These are phyloP conservation scores for Backusella circina DNA, from an alignment of 192 early-diverging fungal genomes.

Conservation along the genomic window DNA sequence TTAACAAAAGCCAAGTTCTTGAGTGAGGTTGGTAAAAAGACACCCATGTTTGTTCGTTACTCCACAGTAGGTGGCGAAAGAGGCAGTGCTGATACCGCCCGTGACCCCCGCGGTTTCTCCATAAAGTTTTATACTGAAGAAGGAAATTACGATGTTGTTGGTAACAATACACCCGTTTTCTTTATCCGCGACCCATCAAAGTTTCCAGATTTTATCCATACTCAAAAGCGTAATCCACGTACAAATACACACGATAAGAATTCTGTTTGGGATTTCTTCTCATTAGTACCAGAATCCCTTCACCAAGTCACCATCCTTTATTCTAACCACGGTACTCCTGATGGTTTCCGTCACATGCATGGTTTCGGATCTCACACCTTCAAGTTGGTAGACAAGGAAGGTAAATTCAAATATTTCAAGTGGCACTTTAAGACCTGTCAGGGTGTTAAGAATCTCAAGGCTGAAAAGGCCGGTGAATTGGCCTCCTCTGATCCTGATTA, in stretches of 20 bases:
- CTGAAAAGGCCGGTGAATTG: constrained; percentile 56
- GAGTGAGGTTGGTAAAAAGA: constrained; percentile 65
- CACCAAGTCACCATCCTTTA: constrained; percentile 79
- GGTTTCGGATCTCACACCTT: constrained; percentile 78
- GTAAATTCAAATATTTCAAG: constrained; percentile 72
- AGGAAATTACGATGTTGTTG: constrained; percentile 80
- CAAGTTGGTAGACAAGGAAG: constrained; percentile 66
- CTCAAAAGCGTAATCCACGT: constrained; percentile 77
- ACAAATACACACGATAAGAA: constrained; percentile 66
- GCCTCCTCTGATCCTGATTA: constrained; percentile 68
- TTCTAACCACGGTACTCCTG: constrained; percentile 78
- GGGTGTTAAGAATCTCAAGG: constrained; percentile 69
- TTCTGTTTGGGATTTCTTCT: constrained; percentile 79
- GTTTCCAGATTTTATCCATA: constrained; percentile 82
- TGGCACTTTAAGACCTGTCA: constrained; percentile 82
- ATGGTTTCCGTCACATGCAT: constrained; percentile 76
- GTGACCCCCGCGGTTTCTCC: constrained; percentile 82
- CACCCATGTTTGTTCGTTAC: constrained; percentile 77
- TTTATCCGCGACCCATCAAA: constrained; percentile 77
- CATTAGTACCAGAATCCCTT: constrained; percentile 69
- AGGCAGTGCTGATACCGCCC: constrained; percentile 70
- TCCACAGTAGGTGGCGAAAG: constrained; percentile 78
- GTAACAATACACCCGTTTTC: constrained; percentile 82
- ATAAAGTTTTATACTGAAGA: constrained; percentile 88
- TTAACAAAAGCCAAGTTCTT: constrained; percentile 75